Percentiles rank a stretch among this genome's conserved stretches.
Conservation (phyloP, 2,329 filamentous ascomycete genomes). For the Leptographium wingfieldii region DNA sequence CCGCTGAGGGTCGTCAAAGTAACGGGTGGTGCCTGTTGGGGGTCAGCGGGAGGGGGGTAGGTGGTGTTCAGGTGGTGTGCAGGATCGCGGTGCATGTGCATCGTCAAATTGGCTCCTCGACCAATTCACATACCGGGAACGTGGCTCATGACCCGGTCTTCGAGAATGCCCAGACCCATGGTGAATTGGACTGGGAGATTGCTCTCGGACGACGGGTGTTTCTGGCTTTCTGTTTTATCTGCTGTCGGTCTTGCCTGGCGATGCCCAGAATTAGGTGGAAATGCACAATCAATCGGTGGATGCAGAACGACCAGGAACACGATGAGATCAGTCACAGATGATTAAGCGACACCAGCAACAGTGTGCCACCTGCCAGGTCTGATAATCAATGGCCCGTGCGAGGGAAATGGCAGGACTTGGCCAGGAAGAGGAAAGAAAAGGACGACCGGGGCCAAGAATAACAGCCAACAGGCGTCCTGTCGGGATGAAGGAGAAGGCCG, state of each 20-base stretch:
- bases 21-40: slow-evolving; percentile 41
- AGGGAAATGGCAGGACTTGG: not conserved
- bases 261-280: not conserved
- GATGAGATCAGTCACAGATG: not conserved
- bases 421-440: not conserved
- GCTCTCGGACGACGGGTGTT: not conserved
- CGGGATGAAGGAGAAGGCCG: not conserved
- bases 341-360: too few relatives aligned
- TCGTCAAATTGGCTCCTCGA: too few relatives aligned
- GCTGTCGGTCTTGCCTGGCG: too few relatives aligned
- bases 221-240: too few relatives aligned
- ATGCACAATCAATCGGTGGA: not conserved
- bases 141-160: slow-evolving; percentile 51
- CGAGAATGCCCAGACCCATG: slow-evolving; percentile 64
- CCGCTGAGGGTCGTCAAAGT: slow-evolving; percentile 46
- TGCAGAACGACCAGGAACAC: not conserved
- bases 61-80: too few relatives aligned
- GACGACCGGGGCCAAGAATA: not conserved
- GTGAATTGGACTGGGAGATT: not conserved
- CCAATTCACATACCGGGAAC: slow-evolving; percentile 52
- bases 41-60: not conserved
- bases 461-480: not conserved
- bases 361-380: not conserved
- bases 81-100: not conserved
- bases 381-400: not conserved